Percentiles rank a stretch among this genome's conserved stretches.
Evolutionary conservation across 306 rosid species (phyloP).

Genomic region (Delonix regia): DNA sequence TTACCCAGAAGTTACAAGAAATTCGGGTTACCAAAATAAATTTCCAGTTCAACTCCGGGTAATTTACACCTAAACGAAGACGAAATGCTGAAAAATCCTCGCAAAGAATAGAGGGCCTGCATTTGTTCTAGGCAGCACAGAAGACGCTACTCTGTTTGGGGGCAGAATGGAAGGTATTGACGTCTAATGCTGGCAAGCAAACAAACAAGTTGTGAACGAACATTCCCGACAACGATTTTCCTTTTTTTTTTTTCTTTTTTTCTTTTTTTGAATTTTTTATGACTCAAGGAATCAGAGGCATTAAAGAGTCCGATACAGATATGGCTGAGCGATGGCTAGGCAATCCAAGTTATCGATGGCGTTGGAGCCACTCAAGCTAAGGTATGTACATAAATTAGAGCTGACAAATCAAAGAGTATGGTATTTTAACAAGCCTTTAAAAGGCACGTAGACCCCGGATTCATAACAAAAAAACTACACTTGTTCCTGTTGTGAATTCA

Average conservation of each 20-base stretch:
- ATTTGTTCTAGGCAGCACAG: too few species aligned
- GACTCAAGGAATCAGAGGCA: not conserved
- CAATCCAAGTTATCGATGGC: slow-evolving; percentile 18
- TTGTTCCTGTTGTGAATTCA: slow-evolving; percentile 59
- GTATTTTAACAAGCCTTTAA: slow-evolving; percentile 42
- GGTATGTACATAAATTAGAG: slow-evolving; percentile 34
- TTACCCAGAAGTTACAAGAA: too few species aligned
- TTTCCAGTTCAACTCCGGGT: too few species aligned
- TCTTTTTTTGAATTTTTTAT: not conserved
- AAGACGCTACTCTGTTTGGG: too few species aligned
- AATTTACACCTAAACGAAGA: too few species aligned
- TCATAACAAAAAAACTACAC: slow-evolving; percentile 46
- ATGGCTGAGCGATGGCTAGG: not conserved
- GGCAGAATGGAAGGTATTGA: too few species aligned
- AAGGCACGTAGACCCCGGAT: slow-evolving; percentile 23
- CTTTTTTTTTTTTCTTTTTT: not conserved
- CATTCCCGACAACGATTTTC: too few species aligned
- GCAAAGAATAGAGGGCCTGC: too few species aligned
- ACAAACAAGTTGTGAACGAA: not conserved
- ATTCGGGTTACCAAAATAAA: too few species aligned
- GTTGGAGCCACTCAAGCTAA: slow-evolving; percentile 13
- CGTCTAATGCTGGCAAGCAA: not conserved
- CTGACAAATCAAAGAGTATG: slow-evolving; percentile 32
- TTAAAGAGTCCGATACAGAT: not conserved
- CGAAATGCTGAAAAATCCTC: too few species aligned